Evolutionary conservation across 257 asterid genomes (phyloP), one percentile per base, ranked within the genome.

Genomic region (Handroanthus guayacan): DNA sequence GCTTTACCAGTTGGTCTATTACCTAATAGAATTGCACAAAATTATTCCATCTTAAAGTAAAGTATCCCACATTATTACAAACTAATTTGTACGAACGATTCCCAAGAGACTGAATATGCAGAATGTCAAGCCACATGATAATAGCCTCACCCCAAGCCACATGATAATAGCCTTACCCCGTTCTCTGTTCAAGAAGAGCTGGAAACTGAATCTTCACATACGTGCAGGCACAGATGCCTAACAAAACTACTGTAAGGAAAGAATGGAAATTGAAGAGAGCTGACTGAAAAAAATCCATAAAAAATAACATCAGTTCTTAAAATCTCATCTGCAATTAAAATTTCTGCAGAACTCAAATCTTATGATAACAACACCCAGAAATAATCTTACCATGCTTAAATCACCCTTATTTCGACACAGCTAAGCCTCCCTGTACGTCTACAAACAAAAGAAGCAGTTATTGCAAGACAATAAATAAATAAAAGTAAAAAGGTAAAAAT

Each of bases 171-270:
- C 52, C 81, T 81, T 83, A 88, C 89, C 93, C 93, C 62, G 91
- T 84, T 67, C 87, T 83, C 6, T 85, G 88, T 80, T 88, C 89
- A 50, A 86, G 89, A 76, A 88, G 89, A 39, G 91, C 91, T 48
- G 91, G 86, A 79, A 86, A 88, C 31, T 88, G 89, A 84, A 88
- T 83, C 88, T 88, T 88, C 72, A 88, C 82, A 68, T 78, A 88
- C 9, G 93, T 86, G 84, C 93, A 88, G 20, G 86, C 67, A 77
- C 88, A 84, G 66, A 84, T 82, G 78, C 88, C 83, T 76, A 84
- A 76, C 76, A 84, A 67, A 75, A 84, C 88, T 50, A 79, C 84
- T 34, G 86, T 84, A 60, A 84, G 72, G 82, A 84, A 84, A 20
- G 86, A 84, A 61, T 84, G 88, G 82, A 84, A 84, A 76, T 84